Evolutionary conservation across 352 stramenopile genomes (phyloP).

Genomic region (Pythium grandisporangium): DNA sequence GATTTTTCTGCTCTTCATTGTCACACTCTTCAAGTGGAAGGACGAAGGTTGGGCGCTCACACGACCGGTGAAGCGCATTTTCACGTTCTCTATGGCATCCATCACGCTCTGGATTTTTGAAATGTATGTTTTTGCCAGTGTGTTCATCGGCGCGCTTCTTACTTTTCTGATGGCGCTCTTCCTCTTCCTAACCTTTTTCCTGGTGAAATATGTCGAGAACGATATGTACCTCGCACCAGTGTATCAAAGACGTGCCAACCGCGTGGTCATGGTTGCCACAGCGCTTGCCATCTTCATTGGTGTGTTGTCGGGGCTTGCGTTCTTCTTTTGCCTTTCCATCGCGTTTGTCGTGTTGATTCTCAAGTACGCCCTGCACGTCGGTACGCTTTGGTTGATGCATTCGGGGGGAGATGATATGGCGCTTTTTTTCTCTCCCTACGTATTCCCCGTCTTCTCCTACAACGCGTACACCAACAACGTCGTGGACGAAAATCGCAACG

Average conservation of each 20-base stretch:
- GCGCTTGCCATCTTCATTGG: constrained; percentile 25
- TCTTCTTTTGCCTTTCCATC: constrained; percentile 84
- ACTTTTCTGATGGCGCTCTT: constrained; percentile 55
- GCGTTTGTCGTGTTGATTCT: constrained; percentile 77
- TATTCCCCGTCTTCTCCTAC: constrained; percentile 89
- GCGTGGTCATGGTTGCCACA: constrained; percentile 28
- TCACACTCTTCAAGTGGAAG: constrained; percentile 71
- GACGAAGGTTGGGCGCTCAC: constrained; percentile 65
- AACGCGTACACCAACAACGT: constrained; percentile 89
- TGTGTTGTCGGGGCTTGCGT: constrained; percentile 38
- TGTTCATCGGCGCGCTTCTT: constrained; percentile 42
- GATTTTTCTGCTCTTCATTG: constrained; percentile 57
- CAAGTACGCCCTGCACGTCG: constrained; percentile 55
- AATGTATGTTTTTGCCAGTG: constrained; percentile 60
- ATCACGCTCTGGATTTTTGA: constrained; percentile 68
- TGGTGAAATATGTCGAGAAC: constrained; percentile 81
- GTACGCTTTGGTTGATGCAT: constrained; percentile 42
- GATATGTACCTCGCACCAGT: constrained; percentile 65
- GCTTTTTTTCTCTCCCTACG: constrained; percentile 80
- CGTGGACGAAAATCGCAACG: constrained; percentile 72
- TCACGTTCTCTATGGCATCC: constrained; percentile 18
- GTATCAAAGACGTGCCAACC: constrained; percentile 41
- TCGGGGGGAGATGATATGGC: constrained; percentile 45
- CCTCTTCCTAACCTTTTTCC: constrained; percentile 63
- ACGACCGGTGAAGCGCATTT: constrained; percentile 23